Conservation (phyloP, 2,329 filamentous ascomycete species). For the Fusarium camptoceras region DNA sequence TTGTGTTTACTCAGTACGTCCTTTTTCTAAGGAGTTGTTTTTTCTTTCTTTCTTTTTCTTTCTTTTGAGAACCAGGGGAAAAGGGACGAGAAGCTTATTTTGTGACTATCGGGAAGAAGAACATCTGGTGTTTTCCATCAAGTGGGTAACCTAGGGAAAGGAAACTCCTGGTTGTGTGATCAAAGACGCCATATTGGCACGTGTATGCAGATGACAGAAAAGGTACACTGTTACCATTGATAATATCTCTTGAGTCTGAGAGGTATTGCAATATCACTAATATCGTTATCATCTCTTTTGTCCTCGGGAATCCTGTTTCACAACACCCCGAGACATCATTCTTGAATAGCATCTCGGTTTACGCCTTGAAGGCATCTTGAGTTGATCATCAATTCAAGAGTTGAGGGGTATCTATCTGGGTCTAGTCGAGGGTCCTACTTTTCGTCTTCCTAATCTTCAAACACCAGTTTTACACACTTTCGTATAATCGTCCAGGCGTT, state of each 20-base stretch:
- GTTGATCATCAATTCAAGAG: constrained; percentile 40
- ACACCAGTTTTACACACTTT: constrained; percentile 10
- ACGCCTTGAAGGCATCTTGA: not conserved
- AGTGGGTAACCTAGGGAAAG: constrained; percentile 20
- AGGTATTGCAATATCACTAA: not conserved
- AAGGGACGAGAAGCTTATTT: constrained; percentile 24
- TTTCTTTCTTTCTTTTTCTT: too few relatives aligned
- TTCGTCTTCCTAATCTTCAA: constrained; percentile 10
- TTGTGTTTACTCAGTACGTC: constrained; percentile 36
- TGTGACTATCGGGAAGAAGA: constrained; percentile 25
- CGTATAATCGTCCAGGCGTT: constrained; percentile 5
- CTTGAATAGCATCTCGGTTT: not conserved
- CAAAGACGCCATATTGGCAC: constrained; percentile 31
- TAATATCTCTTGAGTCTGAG: constrained; percentile 3
- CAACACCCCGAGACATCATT: not conserved
- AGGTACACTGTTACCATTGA: constrained; percentile 23
- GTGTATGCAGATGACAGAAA: constrained; percentile 37
- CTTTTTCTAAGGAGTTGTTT: constrained; percentile 38
- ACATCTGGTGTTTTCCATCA: not conserved
- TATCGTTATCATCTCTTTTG: not conserved
- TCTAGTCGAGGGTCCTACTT: constrained; percentile 1
- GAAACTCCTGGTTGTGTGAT: constrained; percentile 39
- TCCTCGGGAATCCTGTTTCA: not conserved
- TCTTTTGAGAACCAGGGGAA: constrained; percentile 32
- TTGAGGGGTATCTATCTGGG: constrained; percentile 44